A percentile compares a stretch with the other conserved stretches of the same genome.
Evolutionary conservation across 2,329 filamentous ascomycete genomes (phyloP).

Genomic region (Venturiaceae sp.): DNA sequence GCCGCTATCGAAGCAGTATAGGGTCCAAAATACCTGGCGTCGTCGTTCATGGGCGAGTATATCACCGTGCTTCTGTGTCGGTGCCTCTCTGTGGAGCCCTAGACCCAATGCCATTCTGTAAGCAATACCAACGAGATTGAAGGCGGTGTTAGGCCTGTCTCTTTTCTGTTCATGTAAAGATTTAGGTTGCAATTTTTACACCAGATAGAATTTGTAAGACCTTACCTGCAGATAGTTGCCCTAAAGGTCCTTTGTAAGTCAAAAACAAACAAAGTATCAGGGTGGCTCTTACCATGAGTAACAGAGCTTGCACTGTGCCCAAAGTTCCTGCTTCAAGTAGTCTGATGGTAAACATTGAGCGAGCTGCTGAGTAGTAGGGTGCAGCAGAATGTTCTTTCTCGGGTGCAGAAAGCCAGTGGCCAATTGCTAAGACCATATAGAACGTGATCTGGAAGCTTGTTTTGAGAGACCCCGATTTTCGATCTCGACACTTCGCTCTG

Average conservation of each 20-base stretch:
- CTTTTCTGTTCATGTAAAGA: constrained; percentile 30
- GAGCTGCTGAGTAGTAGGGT: constrained; percentile 10
- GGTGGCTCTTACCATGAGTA: constrained; percentile 11
- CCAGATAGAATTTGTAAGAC: too few species aligned
- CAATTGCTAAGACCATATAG: constrained; percentile 12
- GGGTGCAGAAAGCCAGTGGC: constrained; percentile 10
- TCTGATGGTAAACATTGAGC: constrained; percentile 1
- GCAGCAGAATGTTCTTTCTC: constrained; percentile 7
- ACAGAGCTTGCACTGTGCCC: constrained; percentile 12
- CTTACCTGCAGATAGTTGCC: constrained; percentile 34
- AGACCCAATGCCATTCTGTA: constrained; percentile 40
- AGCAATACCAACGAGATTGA: constrained; percentile 42
- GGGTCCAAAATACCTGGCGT: constrained; percentile 15
- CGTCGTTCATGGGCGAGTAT: constrained; percentile 8
- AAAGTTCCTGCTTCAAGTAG: constrained; percentile 8
- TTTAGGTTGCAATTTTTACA: too few species aligned
- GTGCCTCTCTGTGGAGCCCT: constrained; percentile 39
- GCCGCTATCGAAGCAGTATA: constrained; percentile 21
- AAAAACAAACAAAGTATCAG: too few species aligned
- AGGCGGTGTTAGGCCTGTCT: constrained; percentile 41
- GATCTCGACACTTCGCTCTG: constrained; percentile 5
- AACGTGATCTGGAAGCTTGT: constrained; percentile 11
- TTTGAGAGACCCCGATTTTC: not conserved
- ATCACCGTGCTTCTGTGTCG: constrained; percentile 4
- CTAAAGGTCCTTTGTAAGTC: constrained; percentile 17